Evolutionary conservation across 192 early-diverging fungal genomes (phyloP), one percentile per base, ranked within the genome.

Genomic region (Coemansia sp.): DNA sequence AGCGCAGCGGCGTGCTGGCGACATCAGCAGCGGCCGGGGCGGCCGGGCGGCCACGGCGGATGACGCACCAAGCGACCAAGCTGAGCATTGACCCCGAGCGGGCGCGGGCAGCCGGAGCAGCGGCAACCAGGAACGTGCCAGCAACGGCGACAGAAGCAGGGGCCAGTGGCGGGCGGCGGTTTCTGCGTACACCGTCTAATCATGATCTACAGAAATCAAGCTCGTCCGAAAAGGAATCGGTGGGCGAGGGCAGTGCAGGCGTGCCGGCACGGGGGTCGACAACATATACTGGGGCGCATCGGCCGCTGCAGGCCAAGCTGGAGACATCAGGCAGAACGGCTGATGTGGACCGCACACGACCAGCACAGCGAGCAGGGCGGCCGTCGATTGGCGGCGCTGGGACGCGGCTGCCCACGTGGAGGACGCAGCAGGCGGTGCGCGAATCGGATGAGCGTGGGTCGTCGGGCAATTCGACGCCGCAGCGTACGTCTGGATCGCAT

Each of bases 61-160:
- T 80, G 78, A 80, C 72, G 14, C 78, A 80, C 43, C 78, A 80
- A 56, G 78, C 78, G 22, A 74, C 77, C 5, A 63, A 63, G 41
- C 55, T 80, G 49, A 73, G 67, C 5, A 74, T 80, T 1, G 77
- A 80, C 35, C 70, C 77, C 1, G 72, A 65, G 59, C 68, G 72
- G 19, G 78, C 78, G 38, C 58, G 66, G 56, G 73, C 58, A 14
- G 60, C 60, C 2, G 69, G 62, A n/a, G 68, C 23, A 7, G 61
- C 52, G 8, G 21, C 35, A 9, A 50, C 41, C 29, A 68, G 23
- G 35, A 69, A 69, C 49, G 70, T 24, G 2, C 77, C 77, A 21
- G 57, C 58, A 27, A 81, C 78, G 8, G 78, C 78, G 10, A 72
- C 65, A 0, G 77, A 62, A 21, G 11, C 65, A 15, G 76, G 76